Conservation (phyloP, 495 filamentous ascomycete species). For the Podospora didyma region DNA sequence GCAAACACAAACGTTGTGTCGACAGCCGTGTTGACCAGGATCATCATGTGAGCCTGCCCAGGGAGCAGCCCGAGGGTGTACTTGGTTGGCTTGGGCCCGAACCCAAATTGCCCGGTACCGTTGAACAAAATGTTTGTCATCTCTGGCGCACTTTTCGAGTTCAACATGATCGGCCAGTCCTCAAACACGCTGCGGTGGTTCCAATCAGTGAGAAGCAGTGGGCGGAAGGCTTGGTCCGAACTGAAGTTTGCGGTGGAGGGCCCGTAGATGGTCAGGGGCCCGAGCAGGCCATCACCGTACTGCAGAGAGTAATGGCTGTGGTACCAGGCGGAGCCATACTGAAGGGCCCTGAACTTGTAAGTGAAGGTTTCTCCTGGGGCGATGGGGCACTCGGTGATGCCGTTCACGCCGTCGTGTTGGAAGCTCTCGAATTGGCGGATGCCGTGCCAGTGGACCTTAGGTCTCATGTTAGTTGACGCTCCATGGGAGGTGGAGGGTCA, state of each 20-base stretch:
- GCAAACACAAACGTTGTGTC: constrained; percentile 41
- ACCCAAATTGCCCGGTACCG: constrained; percentile 36
- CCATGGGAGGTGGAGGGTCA: not conserved
- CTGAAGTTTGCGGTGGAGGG: constrained; percentile 34
- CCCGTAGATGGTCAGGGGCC: constrained; percentile 40
- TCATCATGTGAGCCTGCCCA: constrained; percentile 40
- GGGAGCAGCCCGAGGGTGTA: constrained; percentile 34
- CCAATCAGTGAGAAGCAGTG: constrained; percentile 41
- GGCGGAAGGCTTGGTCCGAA: constrained; percentile 36
- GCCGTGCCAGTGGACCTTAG: constrained; percentile 23
- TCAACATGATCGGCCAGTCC: constrained; percentile 22
- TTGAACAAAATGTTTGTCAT: constrained; percentile 47
- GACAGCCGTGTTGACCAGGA: constrained; percentile 50
- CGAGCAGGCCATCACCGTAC: constrained; percentile 37
- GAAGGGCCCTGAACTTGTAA: constrained; percentile 45
- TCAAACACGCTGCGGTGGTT: constrained; percentile 35
- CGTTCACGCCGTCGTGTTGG: constrained; percentile 43
- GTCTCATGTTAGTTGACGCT: not conserved
- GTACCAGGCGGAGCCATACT: constrained; percentile 54
- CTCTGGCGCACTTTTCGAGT: constrained; percentile 29
- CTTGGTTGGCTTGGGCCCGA: constrained; percentile 21
- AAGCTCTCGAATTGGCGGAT: constrained; percentile 29
- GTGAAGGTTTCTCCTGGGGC: constrained; percentile 38
- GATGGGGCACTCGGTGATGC: constrained; percentile 42
- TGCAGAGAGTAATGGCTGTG: constrained; percentile 52